phyloP scores from a whole-genome alignment of 805 yeast species.

The Candida sonorensis region DNA sequence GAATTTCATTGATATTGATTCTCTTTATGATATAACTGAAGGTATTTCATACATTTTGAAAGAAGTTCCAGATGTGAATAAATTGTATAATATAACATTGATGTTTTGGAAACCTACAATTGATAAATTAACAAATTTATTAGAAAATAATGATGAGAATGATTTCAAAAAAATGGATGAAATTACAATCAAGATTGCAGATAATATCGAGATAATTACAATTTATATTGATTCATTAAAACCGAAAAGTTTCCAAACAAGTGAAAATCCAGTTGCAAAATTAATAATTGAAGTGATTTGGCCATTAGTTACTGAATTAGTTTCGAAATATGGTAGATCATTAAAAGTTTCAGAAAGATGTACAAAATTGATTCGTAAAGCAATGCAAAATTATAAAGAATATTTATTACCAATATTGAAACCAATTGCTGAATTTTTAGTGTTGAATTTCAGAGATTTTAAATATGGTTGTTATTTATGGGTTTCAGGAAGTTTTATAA shows the following conservation, averaged over 20 bases:
- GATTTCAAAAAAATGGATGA: constrained; percentile 26
- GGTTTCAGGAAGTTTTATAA: constrained; percentile 78
- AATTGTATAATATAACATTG: constrained; percentile 45
- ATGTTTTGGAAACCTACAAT: constrained; percentile 66
- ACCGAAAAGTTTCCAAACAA: constrained; percentile 31
- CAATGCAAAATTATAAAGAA: constrained; percentile 55
- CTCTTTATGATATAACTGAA: constrained; percentile 75
- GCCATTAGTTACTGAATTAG: constrained; percentile 46
- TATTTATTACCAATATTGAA: constrained; percentile 54
- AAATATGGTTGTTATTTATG: constrained; percentile 80
- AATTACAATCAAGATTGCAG: constrained; percentile 48
- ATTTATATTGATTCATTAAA: constrained; percentile 52
- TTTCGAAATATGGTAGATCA: constrained; percentile 51
- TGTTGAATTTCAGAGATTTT: constrained; percentile 61
- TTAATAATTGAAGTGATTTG: constrained; percentile 48
- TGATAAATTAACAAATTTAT: constrained; percentile 31
- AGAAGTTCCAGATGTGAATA: constrained; percentile 44
- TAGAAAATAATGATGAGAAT: constrained; percentile 5
- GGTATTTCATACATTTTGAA: constrained; percentile 82
- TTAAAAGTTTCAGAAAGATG: constrained; percentile 67
- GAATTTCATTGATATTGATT: constrained; percentile 53
- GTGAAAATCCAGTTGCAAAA: constrained; percentile 44
- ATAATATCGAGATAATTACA: constrained; percentile 63
- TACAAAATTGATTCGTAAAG: constrained; percentile 58
- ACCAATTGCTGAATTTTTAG: constrained; percentile 58